phyloP scores from a whole-genome alignment of 2,329 filamentous ascomycete species.

The Pseudogymnoascus sp. region DNA sequence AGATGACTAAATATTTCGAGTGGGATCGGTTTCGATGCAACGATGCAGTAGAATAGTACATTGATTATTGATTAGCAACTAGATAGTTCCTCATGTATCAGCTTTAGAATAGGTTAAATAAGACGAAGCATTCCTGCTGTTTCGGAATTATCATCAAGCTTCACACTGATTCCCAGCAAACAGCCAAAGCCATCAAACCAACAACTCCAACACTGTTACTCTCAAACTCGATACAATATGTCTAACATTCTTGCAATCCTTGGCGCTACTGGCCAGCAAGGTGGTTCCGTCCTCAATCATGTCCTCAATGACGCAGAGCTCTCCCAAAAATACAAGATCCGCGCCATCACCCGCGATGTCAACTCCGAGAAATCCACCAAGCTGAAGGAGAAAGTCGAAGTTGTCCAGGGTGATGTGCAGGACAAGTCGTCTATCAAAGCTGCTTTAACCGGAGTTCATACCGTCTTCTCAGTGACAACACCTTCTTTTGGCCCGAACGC shows the following conservation, averaged over 20 bases:
- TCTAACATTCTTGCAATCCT: constrained; percentile 30
- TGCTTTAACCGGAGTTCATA: constrained; percentile 38
- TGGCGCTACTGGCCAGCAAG: constrained; percentile 45
- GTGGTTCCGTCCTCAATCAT: constrained; percentile 37
- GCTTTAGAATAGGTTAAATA: not conserved
- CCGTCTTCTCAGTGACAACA: constrained; percentile 41
- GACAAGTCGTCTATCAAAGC: constrained; percentile 31
- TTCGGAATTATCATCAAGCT: not conserved
- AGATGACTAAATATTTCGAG: not conserved
- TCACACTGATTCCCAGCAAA: not conserved
- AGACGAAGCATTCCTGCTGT: not conserved
- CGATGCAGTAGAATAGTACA: not conserved
- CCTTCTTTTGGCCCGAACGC: constrained; percentile 29
- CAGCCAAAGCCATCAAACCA: not conserved
- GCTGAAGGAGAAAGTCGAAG: constrained; percentile 26
- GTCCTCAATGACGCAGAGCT: constrained; percentile 38
- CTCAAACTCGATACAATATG: not conserved
- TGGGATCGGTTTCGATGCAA: not conserved
- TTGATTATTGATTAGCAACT: not conserved
- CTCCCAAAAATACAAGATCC: constrained; percentile 38
- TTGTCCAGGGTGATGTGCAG: constrained; percentile 35
- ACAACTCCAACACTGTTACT: not conserved
- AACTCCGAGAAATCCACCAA: constrained; percentile 29
- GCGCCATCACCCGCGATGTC: constrained; percentile 42
- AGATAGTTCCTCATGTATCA: not conserved